Evolutionary conservation across 2,329 filamentous ascomycete species (phyloP), one percentile per base, ranked within the genome.

Genomic region (Aspergillus ochraceoroseus): DNA sequence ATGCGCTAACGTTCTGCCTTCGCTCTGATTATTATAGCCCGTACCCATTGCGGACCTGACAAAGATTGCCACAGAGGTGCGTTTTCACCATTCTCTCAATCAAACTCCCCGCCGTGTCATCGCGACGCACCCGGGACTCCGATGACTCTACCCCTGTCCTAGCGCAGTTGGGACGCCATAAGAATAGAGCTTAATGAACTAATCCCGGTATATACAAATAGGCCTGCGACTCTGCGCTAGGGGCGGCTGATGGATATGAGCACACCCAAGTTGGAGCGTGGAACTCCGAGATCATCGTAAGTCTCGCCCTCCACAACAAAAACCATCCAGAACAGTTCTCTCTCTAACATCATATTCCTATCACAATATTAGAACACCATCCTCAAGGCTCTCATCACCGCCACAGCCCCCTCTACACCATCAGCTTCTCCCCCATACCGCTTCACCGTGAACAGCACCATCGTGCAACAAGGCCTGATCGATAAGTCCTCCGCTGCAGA

Each of bases 391-490:
- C 60, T 70, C 47, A 64, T 71, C 44, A 41, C 58, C 40, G 67
- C 67, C 32, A 68, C 67, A 25, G 58, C 64, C 17, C 61, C 65
- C 15, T 52, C 59, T 33, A 57, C 62, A 14, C 46, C 58, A 28
- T 52, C 58, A 27, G 53, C 60, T 4, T 53, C 68, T 9, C 61
- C 77, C 17, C 83, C 85, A 4, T 95, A 82, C 79, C 96, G 96
- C 70, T 96, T 90, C 70, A 87, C 88, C 55, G 88, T 94, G 70
- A 96, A 95, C 76, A 94, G 87, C 73, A 96, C 90, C 52, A 95
- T 96, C 62, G 94, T 96, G 55, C 90, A 98, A 73, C 90, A 96
- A 71, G 66, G 65, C 13, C 74, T 90, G 22, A 79, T 67, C 35
- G 59, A 65, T 48, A 59, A 61, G 49, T 60, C 66, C 19, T 71